phyloP scores from a whole-genome alignment of 2,329 filamentous ascomycete genomes.

The Colletotrichum euphorbiae region DNA sequence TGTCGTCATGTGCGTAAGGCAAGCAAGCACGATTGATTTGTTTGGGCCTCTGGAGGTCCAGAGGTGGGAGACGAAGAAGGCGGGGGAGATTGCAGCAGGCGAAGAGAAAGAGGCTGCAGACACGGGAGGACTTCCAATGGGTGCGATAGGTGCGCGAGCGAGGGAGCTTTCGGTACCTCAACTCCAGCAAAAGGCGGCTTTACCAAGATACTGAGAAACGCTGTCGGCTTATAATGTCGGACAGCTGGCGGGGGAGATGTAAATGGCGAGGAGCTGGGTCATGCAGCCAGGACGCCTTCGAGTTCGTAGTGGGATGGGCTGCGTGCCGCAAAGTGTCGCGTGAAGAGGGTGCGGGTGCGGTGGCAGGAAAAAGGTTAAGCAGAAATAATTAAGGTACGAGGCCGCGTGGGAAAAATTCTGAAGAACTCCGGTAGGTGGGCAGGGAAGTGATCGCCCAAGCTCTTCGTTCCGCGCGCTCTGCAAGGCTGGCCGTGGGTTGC shows the following conservation, averaged over 20 bases:
- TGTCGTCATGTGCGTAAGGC: conserved; percentile 23
- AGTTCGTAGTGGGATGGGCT: not conserved
- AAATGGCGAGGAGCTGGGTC: conserved; percentile 2
- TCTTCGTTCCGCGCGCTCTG: not conserved
- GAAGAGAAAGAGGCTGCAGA: conserved; percentile 21
- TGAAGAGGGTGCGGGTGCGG: conserved; percentile 20
- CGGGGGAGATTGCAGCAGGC: conserved; percentile 22
- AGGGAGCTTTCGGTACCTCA: conserved; percentile 7
- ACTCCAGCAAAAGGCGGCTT: not conserved
- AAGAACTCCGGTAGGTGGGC: conserved; percentile 14
- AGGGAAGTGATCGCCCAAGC: conserved; percentile 5
- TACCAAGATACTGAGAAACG: conserved; percentile 1
- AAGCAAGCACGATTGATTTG: conserved; percentile 22
- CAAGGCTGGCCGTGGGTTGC: not conserved
- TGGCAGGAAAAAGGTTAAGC: conserved; percentile 10
- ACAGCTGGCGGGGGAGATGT: not conserved
- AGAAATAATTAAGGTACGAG: conserved; percentile 14
- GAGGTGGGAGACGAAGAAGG: conserved; percentile 9
- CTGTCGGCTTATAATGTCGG: not conserved
- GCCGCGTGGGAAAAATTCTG: conserved; percentile 22
- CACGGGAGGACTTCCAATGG: conserved; percentile 25
- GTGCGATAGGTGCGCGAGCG: not conserved
- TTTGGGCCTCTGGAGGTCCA: conserved; percentile 12
- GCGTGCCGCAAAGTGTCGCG: conserved; percentile 19
- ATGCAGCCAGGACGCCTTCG: conserved; percentile 17